Percentiles rank a stretch among this genome's conserved stretches.
Conservation (phyloP, 495 filamentous ascomycete genomes). For the Cercophora sp. region DNA sequence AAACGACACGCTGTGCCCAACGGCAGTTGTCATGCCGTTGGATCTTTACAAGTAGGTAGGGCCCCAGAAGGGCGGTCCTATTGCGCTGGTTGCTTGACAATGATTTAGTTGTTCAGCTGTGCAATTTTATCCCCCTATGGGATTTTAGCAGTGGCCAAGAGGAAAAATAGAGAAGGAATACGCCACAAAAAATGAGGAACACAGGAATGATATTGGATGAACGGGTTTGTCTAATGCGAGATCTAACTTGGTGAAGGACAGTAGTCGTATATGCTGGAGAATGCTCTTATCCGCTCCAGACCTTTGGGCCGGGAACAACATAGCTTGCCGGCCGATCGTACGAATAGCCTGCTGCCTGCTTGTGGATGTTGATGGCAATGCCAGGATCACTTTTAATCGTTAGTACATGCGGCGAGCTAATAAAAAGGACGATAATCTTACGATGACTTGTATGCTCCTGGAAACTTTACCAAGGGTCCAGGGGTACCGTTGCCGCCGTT, state of each 20-base stretch:
- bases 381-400: conserved; percentile 20
- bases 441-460: conserved; percentile 28
- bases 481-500: conserved; percentile 32
- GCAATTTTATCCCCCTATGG: too few species aligned
- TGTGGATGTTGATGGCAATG: conserved; percentile 29
- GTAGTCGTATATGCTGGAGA: conserved; percentile 3
- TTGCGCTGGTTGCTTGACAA: too few species aligned
- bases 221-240: conserved; percentile 1
- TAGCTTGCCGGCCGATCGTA: conserved; percentile 2
- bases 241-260: conserved; percentile 1
- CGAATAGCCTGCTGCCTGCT: conserved; percentile 6
- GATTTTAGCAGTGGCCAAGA: neutral
- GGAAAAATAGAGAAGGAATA: neutral
- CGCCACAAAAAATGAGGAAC: neutral
- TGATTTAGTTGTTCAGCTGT: too few species aligned
- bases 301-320: conserved; percentile 6
- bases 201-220: conserved; percentile 3
- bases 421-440: neutral
- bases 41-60: too few species aligned
- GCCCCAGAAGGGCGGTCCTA: too few species aligned
- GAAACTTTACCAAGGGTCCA: conserved; percentile 25
- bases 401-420: conserved; percentile 1
- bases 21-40: too few species aligned
- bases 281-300: conserved; percentile 6
- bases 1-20: too few species aligned